Evolutionary conservation across 495 filamentous ascomycete genomes (phyloP).

Genomic region (Staphylotrichum longicolle): DNA sequence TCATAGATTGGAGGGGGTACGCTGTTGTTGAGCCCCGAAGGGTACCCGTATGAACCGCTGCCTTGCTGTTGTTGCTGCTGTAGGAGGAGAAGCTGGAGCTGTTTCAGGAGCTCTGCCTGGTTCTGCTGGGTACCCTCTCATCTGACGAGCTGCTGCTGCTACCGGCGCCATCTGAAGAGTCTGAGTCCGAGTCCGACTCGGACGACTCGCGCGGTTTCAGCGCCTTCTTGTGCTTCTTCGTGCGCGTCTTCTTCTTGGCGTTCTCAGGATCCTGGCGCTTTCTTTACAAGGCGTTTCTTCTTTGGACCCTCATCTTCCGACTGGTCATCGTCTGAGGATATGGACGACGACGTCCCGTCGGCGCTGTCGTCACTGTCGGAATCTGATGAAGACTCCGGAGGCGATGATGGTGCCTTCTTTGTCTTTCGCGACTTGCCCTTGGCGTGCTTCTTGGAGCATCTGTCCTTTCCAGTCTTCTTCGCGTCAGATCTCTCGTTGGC

Average conservation of each 20-base stretch:
- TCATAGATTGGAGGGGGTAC: constrained; percentile 21
- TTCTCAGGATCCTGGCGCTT: constrained; percentile 41
- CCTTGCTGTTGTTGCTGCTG: constrained; percentile 28
- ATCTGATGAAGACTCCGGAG: constrained; percentile 32
- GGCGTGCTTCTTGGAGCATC: constrained; percentile 39
- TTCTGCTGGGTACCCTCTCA: constrained; percentile 15
- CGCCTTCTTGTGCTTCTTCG: constrained; percentile 30
- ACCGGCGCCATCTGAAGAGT: constrained; percentile 32
- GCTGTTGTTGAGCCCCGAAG: constrained; percentile 1
- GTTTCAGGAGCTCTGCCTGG: constrained; percentile 28
- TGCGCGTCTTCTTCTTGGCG: constrained; percentile 40
- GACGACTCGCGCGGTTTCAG: constrained; percentile 20
- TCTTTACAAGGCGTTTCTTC: constrained; percentile 46
- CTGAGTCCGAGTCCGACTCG: constrained; percentile 40
- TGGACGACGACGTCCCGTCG: constrained; percentile 34
- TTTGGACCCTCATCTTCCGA: constrained; percentile 38
- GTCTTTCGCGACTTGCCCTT: constrained; percentile 44
- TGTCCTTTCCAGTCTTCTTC: constrained; percentile 38
- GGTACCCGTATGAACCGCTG: constrained; percentile 28
- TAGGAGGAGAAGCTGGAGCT: constrained; percentile 31
- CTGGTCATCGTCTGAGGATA: constrained; percentile 30
- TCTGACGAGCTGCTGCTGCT: constrained; percentile 22
- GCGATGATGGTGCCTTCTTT: constrained; percentile 32
- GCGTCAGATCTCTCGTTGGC: constrained; percentile 25
- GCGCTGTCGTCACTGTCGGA: constrained; percentile 32